A percentile compares a stretch with the other conserved stretches of the same genome.
These are phyloP conservation scores for Kodamaea neixiangensis DNA, from an alignment of 805 yeast species.

Conservation along the genomic window DNA sequence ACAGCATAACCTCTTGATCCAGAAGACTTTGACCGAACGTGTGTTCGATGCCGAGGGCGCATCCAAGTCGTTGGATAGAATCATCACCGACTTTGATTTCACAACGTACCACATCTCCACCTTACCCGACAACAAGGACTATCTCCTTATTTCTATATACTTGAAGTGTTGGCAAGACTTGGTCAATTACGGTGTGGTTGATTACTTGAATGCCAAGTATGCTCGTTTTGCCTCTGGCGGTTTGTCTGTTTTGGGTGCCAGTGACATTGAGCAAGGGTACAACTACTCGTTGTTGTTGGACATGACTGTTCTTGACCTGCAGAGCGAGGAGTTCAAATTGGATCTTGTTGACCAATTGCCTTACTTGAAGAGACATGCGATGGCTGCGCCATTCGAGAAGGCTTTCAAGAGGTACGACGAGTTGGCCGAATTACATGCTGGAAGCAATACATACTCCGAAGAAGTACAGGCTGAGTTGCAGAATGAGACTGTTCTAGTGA, in stretches of 20 bases:
- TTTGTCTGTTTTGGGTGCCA: conserved; percentile 30
- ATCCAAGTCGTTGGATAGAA: conserved; percentile 66
- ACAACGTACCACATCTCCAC: conserved; percentile 92
- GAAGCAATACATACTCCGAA: conserved; percentile 43
- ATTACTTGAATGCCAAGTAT: conserved; percentile 54
- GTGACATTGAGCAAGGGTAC: conserved; percentile 71
- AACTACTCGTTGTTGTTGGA: conserved; percentile 77
- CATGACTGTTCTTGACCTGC: conserved; percentile 38
- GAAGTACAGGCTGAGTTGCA: conserved; percentile 45
- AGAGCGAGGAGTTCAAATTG: conserved; percentile 48
- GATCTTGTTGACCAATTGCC: conserved; percentile 66
- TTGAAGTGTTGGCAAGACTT: conserved; percentile 80
- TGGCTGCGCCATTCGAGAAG: conserved; percentile 90
- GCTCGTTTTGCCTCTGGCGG: conserved; percentile 28
- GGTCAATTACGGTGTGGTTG: conserved; percentile 61
- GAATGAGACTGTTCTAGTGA: conserved; percentile 60
- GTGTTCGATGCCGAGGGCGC: conserved; percentile 41
- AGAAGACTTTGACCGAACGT: conserved; percentile 77
- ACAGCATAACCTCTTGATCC: conserved; percentile 77
- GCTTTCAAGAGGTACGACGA: conserved; percentile 81
- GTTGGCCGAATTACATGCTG: conserved; percentile 53
- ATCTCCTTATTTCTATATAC: conserved; percentile 65
- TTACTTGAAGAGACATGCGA: conserved; percentile 76
- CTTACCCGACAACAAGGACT: conserved; percentile 64
- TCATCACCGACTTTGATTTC: conserved; percentile 92